Percentiles rank a stretch among this genome's conserved stretches.
Evolutionary conservation across 257 asterid genomes (phyloP).

Genomic region (Solanum chiquidenum): DNA sequence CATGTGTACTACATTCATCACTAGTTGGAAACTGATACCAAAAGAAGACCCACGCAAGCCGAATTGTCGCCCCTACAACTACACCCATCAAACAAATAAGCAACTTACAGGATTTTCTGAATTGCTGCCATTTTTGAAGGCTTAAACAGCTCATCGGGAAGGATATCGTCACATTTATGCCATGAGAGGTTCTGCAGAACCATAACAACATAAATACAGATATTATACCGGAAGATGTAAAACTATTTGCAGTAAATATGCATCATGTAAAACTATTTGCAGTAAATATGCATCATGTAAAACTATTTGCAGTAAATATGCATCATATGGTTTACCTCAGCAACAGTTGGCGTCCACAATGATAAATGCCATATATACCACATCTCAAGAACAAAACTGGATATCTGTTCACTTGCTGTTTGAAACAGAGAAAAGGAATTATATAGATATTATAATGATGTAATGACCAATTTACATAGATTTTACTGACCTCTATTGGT

Average conservation of each 20-base stretch:
- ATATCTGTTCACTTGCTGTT: slow-evolving; percentile 36
- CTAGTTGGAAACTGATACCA: background rate
- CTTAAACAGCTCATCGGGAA: slow-evolving; percentile 59
- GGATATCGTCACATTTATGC: slow-evolving; percentile 19
- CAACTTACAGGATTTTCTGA: slow-evolving; percentile 50
- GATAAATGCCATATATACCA: slow-evolving; percentile 86
- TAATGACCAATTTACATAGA: background rate
- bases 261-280: background rate
- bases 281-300: background rate
- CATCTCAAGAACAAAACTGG: slow-evolving; percentile 63
- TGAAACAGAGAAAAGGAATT: background rate
- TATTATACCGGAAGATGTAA: background rate
- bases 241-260: background rate
- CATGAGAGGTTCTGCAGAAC: slow-evolving; percentile 26
- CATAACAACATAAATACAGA: background rate
- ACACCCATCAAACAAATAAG: background rate
- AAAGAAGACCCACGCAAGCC: background rate
- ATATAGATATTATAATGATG: background rate
- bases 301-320: background rate
- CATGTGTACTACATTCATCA: background rate
- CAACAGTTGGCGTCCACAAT: slow-evolving; percentile 58
- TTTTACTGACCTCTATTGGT: slow-evolving; percentile 30
- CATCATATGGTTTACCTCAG: slow-evolving; percentile 27
- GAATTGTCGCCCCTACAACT: background rate
- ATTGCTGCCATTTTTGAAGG: slow-evolving; percentile 46